These are phyloP conservation scores for Diplodia seriata DNA, from an alignment of 2,329 filamentous ascomycete species.

Conservation along the genomic window DNA sequence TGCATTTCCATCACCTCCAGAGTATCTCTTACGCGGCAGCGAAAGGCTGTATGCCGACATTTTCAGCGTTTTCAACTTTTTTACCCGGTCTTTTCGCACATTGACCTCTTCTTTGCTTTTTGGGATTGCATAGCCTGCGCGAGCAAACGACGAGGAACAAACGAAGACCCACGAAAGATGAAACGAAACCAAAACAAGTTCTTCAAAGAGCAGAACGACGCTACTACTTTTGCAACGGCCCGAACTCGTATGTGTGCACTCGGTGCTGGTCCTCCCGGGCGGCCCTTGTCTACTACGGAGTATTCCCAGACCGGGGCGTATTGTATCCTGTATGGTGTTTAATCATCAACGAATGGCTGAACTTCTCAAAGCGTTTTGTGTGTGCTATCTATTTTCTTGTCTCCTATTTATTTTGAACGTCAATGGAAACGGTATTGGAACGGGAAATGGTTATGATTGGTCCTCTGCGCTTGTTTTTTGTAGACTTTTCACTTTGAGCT, in stretches of 20 bases:
- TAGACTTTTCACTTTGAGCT: conserved; percentile 2
- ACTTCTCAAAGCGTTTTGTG: conserved; percentile 12
- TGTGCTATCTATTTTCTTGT: conserved; percentile 21
- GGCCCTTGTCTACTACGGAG: conserved; percentile 3
- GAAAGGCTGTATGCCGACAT: background rate
- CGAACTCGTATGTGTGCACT: conserved; percentile 4
- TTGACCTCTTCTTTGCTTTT: conserved; percentile 30
- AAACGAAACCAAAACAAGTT: conserved; percentile 27
- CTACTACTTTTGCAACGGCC: conserved; percentile 15
- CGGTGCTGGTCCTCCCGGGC: background rate
- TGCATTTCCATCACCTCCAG: conserved; percentile 26
- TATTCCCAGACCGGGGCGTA: background rate
- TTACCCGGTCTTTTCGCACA: conserved; percentile 10
- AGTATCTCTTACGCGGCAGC: conserved; percentile 24
- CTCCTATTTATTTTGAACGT: conserved; percentile 24
- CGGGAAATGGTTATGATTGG: conserved; percentile 24
- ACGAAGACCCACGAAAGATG: conserved; percentile 32
- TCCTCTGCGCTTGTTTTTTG: background rate
- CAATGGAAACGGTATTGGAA: conserved; percentile 18
- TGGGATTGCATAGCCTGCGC: conserved; percentile 31
- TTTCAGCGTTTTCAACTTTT: conserved; percentile 11
- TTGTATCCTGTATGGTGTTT: conserved; percentile 30
- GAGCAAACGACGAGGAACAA: conserved; percentile 30
- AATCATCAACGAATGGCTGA: conserved; percentile 26
- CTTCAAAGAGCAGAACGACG: conserved; percentile 14